phyloP scores from a whole-genome alignment of 2,329 filamentous ascomycete species.

The Colletotrichum ledebouriae region DNA sequence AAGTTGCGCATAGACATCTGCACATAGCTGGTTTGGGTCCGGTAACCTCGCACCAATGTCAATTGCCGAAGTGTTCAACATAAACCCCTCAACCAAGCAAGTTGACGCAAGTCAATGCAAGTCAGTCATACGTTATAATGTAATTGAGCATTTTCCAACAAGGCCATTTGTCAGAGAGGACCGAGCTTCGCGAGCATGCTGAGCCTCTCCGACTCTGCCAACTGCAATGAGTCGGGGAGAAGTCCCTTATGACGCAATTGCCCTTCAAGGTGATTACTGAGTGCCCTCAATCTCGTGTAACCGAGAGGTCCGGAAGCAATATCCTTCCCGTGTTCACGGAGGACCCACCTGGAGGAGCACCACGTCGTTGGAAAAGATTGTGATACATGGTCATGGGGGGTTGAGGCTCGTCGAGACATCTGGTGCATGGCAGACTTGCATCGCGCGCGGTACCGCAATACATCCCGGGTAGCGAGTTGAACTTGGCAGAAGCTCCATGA shows the following conservation, averaged over 20 bases:
- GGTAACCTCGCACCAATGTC: neutral
- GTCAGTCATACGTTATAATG: neutral
- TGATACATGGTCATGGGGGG: conserved; percentile 39
- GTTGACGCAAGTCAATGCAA: conserved; percentile 21
- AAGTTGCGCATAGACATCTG: conserved; percentile 17
- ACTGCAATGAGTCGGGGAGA: conserved; percentile 24
- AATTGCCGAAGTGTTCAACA: conserved; percentile 3
- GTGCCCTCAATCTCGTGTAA: conserved; percentile 29
- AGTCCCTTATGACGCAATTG: conserved; percentile 29
- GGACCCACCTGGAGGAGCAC: conserved; percentile 30
- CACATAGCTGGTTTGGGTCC: neutral
- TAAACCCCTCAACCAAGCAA: neutral
- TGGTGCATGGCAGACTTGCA: conserved; percentile 1
- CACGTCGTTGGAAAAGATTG: conserved; percentile 30
- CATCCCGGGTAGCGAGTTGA: conserved; percentile 28
- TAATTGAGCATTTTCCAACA: neutral
- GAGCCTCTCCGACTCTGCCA: conserved; percentile 21
- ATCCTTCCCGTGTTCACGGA: conserved; percentile 23
- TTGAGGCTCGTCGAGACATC: conserved; percentile 32
- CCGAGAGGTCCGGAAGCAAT: conserved; percentile 16
- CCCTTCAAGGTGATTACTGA: conserved; percentile 18
- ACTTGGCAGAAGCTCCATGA: conserved; percentile 39
- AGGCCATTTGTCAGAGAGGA: conserved; percentile 20
- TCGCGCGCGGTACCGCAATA: conserved; percentile 17
- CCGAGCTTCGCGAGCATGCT: conserved; percentile 2